Conservation (phyloP, 106 monocot species). For the Dendrobium catenatum region DNA sequence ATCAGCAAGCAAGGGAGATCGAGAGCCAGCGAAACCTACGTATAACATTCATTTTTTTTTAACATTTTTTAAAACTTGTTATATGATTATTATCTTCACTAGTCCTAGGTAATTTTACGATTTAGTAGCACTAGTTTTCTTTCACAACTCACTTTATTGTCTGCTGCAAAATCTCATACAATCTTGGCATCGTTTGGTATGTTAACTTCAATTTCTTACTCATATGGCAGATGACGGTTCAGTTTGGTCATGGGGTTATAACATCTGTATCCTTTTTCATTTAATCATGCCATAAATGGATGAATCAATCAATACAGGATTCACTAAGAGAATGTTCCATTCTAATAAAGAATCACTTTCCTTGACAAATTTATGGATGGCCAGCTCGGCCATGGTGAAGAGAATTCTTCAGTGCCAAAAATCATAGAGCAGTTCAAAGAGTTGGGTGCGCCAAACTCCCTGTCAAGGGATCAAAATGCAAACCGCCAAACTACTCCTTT, state of each 20-base stretch:
- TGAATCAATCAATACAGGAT: background rate
- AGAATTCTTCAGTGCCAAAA: conserved; percentile 49
- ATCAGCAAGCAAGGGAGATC: too few species aligned
- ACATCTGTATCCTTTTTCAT: conserved; percentile 65
- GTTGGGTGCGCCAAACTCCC: conserved; percentile 39
- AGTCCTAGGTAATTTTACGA: background rate
- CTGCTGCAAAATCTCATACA: background rate
- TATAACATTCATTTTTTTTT: background rate
- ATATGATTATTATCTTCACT: background rate
- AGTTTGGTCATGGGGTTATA: conserved; percentile 94
- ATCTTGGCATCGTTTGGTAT: conserved; percentile 6
- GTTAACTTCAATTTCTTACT: conserved; percentile 1
- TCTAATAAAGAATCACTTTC: conserved; percentile 9
- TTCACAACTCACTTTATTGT: background rate
- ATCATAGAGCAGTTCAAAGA: conserved; percentile 51
- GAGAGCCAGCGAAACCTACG: too few species aligned
- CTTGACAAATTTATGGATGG: conserved; percentile 69
- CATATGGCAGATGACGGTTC: conserved; percentile 66
- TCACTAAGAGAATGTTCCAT: background rate
- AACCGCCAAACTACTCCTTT: conserved; percentile 13
- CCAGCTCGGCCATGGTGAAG: conserved; percentile 61
- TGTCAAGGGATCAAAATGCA: conserved; percentile 11
- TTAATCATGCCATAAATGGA: background rate
- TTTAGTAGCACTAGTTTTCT: background rate
- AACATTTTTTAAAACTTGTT: background rate